Evolutionary conservation across 2,329 filamentous ascomycete species (phyloP), one percentile per base, ranked within the genome.

Genomic region (Colletotrichum theobromicola): DNA sequence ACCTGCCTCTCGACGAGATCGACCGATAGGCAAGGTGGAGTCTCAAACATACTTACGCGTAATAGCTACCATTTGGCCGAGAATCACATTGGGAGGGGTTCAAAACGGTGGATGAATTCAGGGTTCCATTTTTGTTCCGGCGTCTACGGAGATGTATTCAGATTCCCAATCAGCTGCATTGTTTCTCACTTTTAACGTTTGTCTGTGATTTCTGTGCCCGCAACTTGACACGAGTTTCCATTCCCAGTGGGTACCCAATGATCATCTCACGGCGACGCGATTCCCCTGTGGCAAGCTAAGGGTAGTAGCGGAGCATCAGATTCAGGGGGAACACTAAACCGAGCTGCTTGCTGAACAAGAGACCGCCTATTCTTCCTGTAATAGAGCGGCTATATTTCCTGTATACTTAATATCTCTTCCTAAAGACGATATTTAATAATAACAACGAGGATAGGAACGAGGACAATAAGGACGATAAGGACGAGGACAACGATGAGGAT

Each of bases 1-100:
- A 96, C 79, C 88, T 96, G 79, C 92, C 93, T 15, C 90, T 94
- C 76, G 93, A 95, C 80, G 94, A 96, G 85, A 87, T 97, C 82
- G 94, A 95, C 83, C 88, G 88, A 82, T 92, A 88, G 71, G 70
- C 65, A 69, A 75, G 73, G 70, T 75, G 58, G 60, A 75, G 58
- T 72, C 58, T 72, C 72, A 67, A 62, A 35, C 46, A 68, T 67
- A 73, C 34, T 67, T 64, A 15, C 18, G 53, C 64, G 62, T 37
- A 73, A 58, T 71, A 71, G 62, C 68, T 63, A n/a, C 68, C 62
- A 18, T 28, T 16, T 62, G 50, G 46, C 21, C 46, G 32, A 46
- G 46, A 74, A 28, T 46, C 67, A n/a, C n/a, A 74, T 26, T 15
- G 69, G 32, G 37, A 42, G 32, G 55, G 26, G 13, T 58, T 50